Conservation (phyloP, 1,139 yeast species). For the Magnusiomyces ingens region DNA sequence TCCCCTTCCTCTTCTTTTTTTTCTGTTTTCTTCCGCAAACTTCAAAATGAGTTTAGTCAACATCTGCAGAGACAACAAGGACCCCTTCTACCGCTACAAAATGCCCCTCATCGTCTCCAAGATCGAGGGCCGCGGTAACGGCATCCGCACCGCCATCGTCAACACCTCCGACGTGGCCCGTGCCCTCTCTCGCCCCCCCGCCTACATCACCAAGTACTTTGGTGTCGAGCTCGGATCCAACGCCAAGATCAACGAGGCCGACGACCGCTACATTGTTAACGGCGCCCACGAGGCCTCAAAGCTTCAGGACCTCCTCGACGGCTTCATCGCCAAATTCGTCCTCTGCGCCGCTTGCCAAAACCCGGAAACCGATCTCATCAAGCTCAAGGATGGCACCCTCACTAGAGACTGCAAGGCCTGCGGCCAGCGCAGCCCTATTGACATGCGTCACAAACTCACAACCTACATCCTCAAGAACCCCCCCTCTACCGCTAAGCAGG, state of each 20-base stretch:
- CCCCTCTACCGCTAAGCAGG: slow-evolving; percentile 53
- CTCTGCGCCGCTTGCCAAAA: slow-evolving; percentile 92
- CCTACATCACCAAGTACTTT: slow-evolving; percentile 86
- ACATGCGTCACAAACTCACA: slow-evolving; percentile 79
- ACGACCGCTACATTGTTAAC: slow-evolving; percentile 85
- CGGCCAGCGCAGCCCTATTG: slow-evolving; percentile 82
- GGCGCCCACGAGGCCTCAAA: slow-evolving; percentile 91
- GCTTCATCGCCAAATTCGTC: slow-evolving; percentile 87
- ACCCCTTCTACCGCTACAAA: slow-evolving; percentile 97
- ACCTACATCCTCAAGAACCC: slow-evolving; percentile 90
- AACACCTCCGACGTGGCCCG: slow-evolving; percentile 91
- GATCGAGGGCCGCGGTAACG: slow-evolving; percentile 98
- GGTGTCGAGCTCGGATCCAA: slow-evolving; percentile 98
- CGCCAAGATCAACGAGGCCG: slow-evolving; percentile 69
- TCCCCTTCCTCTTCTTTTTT: background rate
- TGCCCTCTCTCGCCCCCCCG: slow-evolving; percentile 87
- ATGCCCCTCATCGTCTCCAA: slow-evolving; percentile 98
- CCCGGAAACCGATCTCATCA: slow-evolving; percentile 91
- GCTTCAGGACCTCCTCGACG: slow-evolving; percentile 90
- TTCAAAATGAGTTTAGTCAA: slow-evolving; percentile 72
- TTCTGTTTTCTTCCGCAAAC: background rate
- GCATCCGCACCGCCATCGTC: slow-evolving; percentile 92
- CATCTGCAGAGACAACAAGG: slow-evolving; percentile 94
- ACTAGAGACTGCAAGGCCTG: slow-evolving; percentile 97
- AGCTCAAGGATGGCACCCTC: slow-evolving; percentile 69